Evolutionary conservation across 208 protist species (phyloP).

Genomic region (Leishmania lainsoni): DNA sequence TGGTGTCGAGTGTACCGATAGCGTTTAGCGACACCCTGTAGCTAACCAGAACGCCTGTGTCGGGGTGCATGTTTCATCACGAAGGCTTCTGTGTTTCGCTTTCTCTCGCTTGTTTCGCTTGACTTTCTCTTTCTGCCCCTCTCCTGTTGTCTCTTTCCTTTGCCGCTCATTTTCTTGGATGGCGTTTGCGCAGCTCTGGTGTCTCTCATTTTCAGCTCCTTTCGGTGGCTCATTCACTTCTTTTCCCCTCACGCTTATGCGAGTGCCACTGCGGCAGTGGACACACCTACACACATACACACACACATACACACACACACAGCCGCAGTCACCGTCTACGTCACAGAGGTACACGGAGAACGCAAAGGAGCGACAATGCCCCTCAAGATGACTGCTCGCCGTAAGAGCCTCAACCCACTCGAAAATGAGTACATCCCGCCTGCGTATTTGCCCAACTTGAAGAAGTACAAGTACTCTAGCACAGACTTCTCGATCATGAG

Average conservation of each 20-base stretch:
- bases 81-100: neutral
- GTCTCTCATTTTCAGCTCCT: too few species aligned
- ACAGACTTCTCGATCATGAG: conserved; percentile 73
- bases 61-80: neutral
- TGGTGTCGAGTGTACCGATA: too few species aligned
- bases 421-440: conserved; percentile 70
- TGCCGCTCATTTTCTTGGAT: too few species aligned
- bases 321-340: too few species aligned
- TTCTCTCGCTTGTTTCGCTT: neutral
- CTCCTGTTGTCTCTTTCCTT: neutral
- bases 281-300: neutral
- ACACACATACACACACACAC: neutral
- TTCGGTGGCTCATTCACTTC: too few species aligned
- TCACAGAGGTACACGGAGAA: neutral
- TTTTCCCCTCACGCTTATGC: too few species aligned
- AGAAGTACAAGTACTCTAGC: conserved; percentile 85
- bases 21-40: neutral
- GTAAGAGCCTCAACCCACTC: conserved; percentile 45
- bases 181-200: too few species aligned
- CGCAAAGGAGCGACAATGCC: neutral
- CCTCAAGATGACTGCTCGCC: neutral
- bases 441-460: conserved; percentile 65
- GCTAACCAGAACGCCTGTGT: neutral
- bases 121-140: neutral
- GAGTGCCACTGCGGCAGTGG: neutral